Base-by-base conservation (phyloP, 192 early-diverging fungal species). In the Lobosporangium transversale region DNA sequence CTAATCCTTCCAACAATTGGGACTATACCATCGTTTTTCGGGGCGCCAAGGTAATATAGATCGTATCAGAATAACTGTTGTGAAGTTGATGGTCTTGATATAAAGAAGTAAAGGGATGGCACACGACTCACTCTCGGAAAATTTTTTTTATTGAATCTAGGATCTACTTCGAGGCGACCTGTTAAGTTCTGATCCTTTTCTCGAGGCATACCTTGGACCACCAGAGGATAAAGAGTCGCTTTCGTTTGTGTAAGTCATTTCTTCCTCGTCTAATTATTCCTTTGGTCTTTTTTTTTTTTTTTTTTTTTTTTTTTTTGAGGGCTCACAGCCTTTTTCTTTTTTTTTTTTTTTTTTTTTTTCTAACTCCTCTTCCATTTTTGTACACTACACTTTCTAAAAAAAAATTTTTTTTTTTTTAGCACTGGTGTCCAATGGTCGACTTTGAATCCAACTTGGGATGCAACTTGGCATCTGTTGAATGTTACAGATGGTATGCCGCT, bases 401-500 rank as follows among this genome's bases (percentile, higher is more conserved):
- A 40, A 7, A 40, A 40, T n/a, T 21, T n/a, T 37, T 21, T 6
- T 23, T 31, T 15, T 24, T 33, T 1, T 21, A 76, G 73, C 12
- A 76, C 73, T 23, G 73, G 73, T 15, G 59, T 67, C 7, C 64
- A 67, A 4, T 76, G 73, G 73, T 52, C 52, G 23, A 76, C 73
- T 7, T 27, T 76, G 17, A 66, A 66, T 29, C 73, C 73, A 24
- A 48, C 32, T 10, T 76, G 73, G 73, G 36, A 76, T 20, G 73
- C 73, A 30, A 57, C 17, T 18, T 76, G 65, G 73, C 29, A 76
- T 12, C 33, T 76, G 27, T 5, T 67, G 33, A 67, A 67, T 24
- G 64, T 76, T 11, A 18, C 64, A 6, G 64, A 67, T 0, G 73
- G 54, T 15, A 62, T 55, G 14, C 36, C 33, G 26, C 17, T 76